Evolutionary conservation across 768 basidiomycete genomes (phyloP).

Genomic region (Naganishia onofrii): DNA sequence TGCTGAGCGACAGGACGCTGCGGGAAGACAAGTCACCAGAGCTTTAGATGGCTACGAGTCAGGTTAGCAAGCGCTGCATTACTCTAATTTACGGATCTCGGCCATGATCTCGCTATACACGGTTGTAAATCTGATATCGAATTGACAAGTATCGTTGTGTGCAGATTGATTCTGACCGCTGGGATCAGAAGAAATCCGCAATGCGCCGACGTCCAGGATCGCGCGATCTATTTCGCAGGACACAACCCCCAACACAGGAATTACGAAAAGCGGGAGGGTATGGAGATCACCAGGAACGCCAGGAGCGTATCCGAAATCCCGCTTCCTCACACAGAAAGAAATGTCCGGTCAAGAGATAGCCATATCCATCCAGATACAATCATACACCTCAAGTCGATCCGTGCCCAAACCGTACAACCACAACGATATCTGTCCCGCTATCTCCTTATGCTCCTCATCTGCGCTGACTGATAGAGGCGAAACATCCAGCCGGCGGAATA

Average conservation of each 20-base stretch:
- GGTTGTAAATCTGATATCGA: background rate
- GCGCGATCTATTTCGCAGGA: too few relatives aligned
- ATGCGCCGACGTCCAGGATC: too few relatives aligned
- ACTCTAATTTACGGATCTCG: background rate
- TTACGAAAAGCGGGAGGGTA: too few relatives aligned
- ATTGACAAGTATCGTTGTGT: too few relatives aligned
- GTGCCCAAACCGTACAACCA: constrained; percentile 20
- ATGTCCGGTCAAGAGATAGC: constrained; percentile 13
- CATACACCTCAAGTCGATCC: constrained; percentile 28
- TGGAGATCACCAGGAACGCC: too few relatives aligned
- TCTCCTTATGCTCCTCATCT: background rate
- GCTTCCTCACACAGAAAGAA: too few relatives aligned
- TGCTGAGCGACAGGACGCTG: constrained; percentile 11
- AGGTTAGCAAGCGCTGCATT: background rate
- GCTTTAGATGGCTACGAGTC: constrained; percentile 15
- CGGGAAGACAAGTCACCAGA: constrained; percentile 7
- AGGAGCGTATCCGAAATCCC: too few relatives aligned
- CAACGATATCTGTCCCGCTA: constrained; percentile 10
- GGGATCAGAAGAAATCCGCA: too few relatives aligned
- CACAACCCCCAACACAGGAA: too few relatives aligned
- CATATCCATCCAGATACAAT: constrained; percentile 27
- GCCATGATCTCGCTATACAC: background rate
- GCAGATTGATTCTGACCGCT: too few relatives aligned
- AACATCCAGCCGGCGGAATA: background rate
- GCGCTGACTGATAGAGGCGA: constrained; percentile 3